Percentiles rank a stretch among this genome's conserved stretches.
Evolutionary conservation across 2,329 filamentous ascomycete species (phyloP).

Genomic region (Aspergillus arachidicola): DNA sequence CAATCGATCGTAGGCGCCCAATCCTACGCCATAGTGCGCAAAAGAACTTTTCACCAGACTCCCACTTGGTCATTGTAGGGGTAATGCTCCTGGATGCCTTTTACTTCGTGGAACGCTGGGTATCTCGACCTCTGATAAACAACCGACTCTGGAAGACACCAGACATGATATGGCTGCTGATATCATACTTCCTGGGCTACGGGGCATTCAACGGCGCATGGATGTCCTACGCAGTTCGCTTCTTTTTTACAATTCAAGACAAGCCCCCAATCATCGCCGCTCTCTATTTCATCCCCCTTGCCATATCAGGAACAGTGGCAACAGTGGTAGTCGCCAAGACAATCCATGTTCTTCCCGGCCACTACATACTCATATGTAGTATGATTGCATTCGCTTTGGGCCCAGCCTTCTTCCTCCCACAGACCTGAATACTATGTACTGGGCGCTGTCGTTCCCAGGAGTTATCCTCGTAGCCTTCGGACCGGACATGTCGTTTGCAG

Average conservation of each 20-base stretch:
- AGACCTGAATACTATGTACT: slow-evolving; percentile 31
- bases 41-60: too few relatives aligned
- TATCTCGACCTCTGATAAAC: slow-evolving; percentile 48
- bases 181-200: slow-evolving; percentile 45
- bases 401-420: slow-evolving; percentile 2
- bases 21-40: too few relatives aligned
- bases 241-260: slow-evolving; percentile 35
- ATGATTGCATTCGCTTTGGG: slow-evolving; percentile 4
- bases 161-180: slow-evolving; percentile 40
- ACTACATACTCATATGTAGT: slow-evolving; percentile 5
- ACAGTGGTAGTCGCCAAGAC: slow-evolving; percentile 5
- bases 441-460: slow-evolving; percentile 46
- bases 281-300: slow-evolving; percentile 34
- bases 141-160: slow-evolving; percentile 43
- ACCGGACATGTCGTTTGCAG: slow-evolving; percentile 49
- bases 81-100: slow-evolving; percentile 48
- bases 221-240: slow-evolving; percentile 41
- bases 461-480: slow-evolving; percentile 50
- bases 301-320: slow-evolving; percentile 5
- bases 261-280: slow-evolving; percentile 41
- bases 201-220: slow-evolving; percentile 45
- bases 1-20: too few relatives aligned
- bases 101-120: slow-evolving; percentile 48
- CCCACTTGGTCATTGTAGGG: slow-evolving; percentile 52
- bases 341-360: slow-evolving; percentile 8